phyloP scores from a whole-genome alignment of 768 basidiomycete species.

The Collybia sordida region DNA sequence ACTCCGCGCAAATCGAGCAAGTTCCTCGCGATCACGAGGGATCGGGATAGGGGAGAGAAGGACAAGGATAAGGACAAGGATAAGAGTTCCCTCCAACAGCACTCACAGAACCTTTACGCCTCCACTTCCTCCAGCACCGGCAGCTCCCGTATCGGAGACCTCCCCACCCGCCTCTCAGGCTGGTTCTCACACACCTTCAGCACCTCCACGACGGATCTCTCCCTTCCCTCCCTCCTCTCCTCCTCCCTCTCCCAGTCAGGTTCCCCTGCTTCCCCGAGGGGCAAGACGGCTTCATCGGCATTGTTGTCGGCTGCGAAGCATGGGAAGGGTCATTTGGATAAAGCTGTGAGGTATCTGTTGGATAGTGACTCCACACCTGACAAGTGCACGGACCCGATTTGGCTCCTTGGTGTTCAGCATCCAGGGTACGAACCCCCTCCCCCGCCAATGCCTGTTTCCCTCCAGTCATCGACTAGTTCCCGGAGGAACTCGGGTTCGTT shows the following conservation, averaged over 20 bases:
- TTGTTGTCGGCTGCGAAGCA: slow-evolving; percentile 70
- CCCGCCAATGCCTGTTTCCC: slow-evolving; percentile 10
- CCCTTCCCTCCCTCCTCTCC: slow-evolving; percentile 58
- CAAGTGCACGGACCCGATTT: slow-evolving; percentile 79
- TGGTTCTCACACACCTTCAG: slow-evolving; percentile 82
- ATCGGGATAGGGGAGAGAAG: slow-evolving; percentile 11
- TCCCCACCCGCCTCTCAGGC: slow-evolving; percentile 74
- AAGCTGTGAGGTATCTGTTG: slow-evolving; percentile 85
- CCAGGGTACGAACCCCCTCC: slow-evolving; percentile 62
- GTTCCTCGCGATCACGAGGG: slow-evolving; percentile 29
- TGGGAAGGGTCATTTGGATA: slow-evolving; percentile 76
- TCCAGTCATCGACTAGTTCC: slow-evolving; percentile 9
- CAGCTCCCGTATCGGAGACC: slow-evolving; percentile 56
- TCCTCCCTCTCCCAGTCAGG: slow-evolving; percentile 30
- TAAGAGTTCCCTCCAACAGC: too few species aligned
- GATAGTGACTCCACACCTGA: slow-evolving; percentile 89
- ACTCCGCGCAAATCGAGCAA: slow-evolving; percentile 31
- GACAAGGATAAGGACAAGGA: slow-evolving; percentile 26
- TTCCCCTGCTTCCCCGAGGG: slow-evolving; percentile 21
- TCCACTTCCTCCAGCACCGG: slow-evolving; percentile 37
- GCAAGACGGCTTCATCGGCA: slow-evolving; percentile 31
- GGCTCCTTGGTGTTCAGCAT: slow-evolving; percentile 85
- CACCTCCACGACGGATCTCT: slow-evolving; percentile 69
- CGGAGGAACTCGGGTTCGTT: slow-evolving; percentile 35
- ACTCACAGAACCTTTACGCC: slow-evolving; percentile 32